phyloP scores from a whole-genome alignment of 2,329 filamentous ascomycete genomes.

The Coleophoma eucalyptorum region DNA sequence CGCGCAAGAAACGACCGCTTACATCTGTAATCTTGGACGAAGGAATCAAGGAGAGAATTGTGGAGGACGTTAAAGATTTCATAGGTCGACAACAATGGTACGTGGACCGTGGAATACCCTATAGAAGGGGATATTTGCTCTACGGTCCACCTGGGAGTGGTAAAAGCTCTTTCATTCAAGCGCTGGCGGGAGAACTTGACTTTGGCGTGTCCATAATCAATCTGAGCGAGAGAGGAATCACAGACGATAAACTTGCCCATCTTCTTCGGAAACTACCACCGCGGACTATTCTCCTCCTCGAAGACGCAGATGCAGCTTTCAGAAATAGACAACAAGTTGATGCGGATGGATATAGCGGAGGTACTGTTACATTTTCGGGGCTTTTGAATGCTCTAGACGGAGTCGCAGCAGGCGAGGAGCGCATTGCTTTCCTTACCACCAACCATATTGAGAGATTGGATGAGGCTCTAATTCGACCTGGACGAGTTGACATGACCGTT shows the following conservation, averaged over 20 bases:
- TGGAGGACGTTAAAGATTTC: constrained; percentile 48
- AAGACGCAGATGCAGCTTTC: constrained; percentile 50
- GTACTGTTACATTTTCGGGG: constrained; percentile 75
- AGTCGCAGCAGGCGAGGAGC: constrained; percentile 90
- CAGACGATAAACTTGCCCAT: constrained; percentile 50
- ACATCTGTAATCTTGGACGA: constrained; percentile 83
- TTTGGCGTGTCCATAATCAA: constrained; percentile 50
- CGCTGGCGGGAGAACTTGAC: constrained; percentile 68
- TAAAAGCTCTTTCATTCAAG: constrained; percentile 93
- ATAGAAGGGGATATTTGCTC: constrained; percentile 75
- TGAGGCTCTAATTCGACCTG: constrained; percentile 85
- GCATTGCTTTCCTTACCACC: constrained; percentile 91
- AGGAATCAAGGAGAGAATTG: constrained; percentile 58
- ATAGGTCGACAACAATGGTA: constrained; percentile 80
- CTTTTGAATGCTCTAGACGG: constrained; percentile 84
- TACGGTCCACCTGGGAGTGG: constrained; percentile 73
- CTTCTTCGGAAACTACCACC: constrained; percentile 47
- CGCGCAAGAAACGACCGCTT: constrained; percentile 81
- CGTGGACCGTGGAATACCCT: constrained; percentile 69
- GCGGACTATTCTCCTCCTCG: constrained; percentile 50
- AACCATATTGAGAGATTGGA: constrained; percentile 86
- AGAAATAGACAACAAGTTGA: constrained; percentile 56
- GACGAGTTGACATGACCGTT: constrained; percentile 89
- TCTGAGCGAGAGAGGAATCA: constrained; percentile 46
- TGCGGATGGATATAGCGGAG: constrained; percentile 22